A percentile compares a stretch with the other conserved stretches of the same genome.
phyloP scores from a whole-genome alignment of 768 basidiomycete genomes.

The Calocybe gangraenosa region DNA sequence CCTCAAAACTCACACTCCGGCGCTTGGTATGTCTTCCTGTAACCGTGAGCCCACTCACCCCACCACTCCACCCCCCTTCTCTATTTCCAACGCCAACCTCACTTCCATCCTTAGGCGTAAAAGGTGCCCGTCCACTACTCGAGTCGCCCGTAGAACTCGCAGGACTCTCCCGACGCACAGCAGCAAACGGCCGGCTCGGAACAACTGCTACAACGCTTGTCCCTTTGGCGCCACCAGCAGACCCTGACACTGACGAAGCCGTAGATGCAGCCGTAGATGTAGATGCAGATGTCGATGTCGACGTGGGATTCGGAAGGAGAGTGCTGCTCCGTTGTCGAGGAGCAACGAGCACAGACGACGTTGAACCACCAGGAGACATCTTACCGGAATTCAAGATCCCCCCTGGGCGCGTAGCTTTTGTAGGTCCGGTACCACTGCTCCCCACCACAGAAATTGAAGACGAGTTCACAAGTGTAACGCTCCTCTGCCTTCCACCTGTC shows the following conservation, averaged over 20 bases:
- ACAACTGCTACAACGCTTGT: slow-evolving; percentile 14
- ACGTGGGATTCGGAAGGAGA: slow-evolving; percentile 28
- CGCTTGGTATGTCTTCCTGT: slow-evolving; percentile 40
- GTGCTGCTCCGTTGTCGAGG: slow-evolving; percentile 38
- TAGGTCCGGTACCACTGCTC: not conserved
- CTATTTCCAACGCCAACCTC: slow-evolving; percentile 37
- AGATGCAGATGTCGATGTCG: too few relatives aligned
- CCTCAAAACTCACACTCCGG: slow-evolving; percentile 69
- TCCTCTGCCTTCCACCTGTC: slow-evolving; percentile 28
- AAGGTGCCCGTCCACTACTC: slow-evolving; percentile 69
- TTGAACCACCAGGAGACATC: not conserved
- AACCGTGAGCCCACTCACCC: slow-evolving; percentile 30
- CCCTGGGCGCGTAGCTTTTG: not conserved
- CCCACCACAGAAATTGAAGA: slow-evolving; percentile 20
- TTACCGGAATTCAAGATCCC: slow-evolving; percentile 8
- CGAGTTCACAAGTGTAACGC: slow-evolving; percentile 34
- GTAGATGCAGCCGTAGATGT: not conserved
- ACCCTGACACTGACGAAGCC: slow-evolving; percentile 5
- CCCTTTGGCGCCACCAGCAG: not conserved
- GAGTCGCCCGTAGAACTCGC: slow-evolving; percentile 85
- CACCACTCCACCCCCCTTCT: slow-evolving; percentile 24
- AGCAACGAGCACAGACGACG: not conserved
- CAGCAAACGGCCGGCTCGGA: slow-evolving; percentile 56
- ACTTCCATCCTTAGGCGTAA: slow-evolving; percentile 78
- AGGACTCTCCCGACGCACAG: slow-evolving; percentile 56